These are phyloP conservation scores for Larix sibirica DNA, from an alignment of 83 land plant species.

Conservation along the genomic window DNA sequence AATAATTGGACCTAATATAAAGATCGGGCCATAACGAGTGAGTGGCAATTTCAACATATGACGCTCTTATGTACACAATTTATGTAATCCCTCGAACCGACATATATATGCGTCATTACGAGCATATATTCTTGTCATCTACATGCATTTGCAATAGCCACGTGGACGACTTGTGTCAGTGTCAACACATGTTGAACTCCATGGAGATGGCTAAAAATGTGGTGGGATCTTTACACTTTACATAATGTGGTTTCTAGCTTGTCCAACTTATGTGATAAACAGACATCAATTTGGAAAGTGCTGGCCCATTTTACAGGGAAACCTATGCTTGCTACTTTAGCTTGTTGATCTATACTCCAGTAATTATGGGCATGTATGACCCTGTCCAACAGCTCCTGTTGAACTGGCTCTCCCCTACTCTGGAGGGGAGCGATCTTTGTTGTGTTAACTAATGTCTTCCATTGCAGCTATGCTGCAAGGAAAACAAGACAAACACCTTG, in stretches of 20 bases:
- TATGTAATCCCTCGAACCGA: not conserved
- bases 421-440: constrained; percentile 83
- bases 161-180: constrained; percentile 11
- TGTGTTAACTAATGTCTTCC: constrained; percentile 91
- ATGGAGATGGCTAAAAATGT: constrained; percentile 13
- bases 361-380: constrained; percentile 71
- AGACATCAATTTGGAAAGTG: constrained; percentile 13
- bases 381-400: constrained; percentile 75
- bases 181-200: constrained; percentile 9
- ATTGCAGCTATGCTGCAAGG: constrained; percentile 73
- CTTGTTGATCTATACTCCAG: constrained; percentile 76
- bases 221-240: constrained; percentile 16
- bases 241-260: not conserved
- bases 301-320: constrained; percentile 19
- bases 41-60: not conserved
- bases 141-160: not conserved
- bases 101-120: not conserved
- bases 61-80: not conserved
- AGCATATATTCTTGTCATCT: not conserved
- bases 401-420: constrained; percentile 84
- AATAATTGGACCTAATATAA: constrained; percentile 14
- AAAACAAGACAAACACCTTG: not conserved
- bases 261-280: not conserved
- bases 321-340: constrained; percentile 53
- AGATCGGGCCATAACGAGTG: not conserved